These are phyloP conservation scores for Fusarium nisikadoi DNA, from an alignment of 2,329 filamentous ascomycete species.

Conservation along the genomic window DNA sequence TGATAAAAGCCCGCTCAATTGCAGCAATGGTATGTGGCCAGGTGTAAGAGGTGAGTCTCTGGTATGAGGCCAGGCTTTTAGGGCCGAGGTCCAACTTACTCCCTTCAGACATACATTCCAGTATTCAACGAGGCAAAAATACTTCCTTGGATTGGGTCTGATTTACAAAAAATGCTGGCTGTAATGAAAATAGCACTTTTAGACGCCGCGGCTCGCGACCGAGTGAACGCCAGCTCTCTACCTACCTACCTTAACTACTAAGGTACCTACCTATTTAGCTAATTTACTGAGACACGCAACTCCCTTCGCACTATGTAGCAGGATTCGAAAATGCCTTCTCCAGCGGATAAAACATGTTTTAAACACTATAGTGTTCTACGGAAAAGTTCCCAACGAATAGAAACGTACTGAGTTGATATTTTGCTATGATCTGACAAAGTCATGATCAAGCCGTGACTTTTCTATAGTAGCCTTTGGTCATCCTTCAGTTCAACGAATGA, in stretches of 20 bases:
- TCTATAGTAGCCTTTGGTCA: neutral
- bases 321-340: neutral
- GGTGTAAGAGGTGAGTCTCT: slow-evolving; percentile 17
- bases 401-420: neutral
- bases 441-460: neutral
- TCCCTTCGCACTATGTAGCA: neutral
- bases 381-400: neutral
- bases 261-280: neutral
- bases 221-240: neutral
- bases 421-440: neutral
- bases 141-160: neutral
- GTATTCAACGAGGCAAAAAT: neutral
- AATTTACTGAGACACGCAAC: neutral
- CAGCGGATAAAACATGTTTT: neutral
- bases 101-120: slow-evolving; percentile 33
- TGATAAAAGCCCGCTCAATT: neutral
- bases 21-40: slow-evolving; percentile 22
- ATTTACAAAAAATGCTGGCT: neutral
- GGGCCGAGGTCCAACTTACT: slow-evolving; percentile 12
- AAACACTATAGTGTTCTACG: neutral
- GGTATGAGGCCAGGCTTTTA: slow-evolving; percentile 29
- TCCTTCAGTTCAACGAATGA: neutral
- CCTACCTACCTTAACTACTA: neutral
- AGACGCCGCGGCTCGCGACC: neutral
- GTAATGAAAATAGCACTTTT: neutral